Conservation (phyloP, 2,329 filamentous ascomycete genomes). For the Verticillium longisporum region DNA sequence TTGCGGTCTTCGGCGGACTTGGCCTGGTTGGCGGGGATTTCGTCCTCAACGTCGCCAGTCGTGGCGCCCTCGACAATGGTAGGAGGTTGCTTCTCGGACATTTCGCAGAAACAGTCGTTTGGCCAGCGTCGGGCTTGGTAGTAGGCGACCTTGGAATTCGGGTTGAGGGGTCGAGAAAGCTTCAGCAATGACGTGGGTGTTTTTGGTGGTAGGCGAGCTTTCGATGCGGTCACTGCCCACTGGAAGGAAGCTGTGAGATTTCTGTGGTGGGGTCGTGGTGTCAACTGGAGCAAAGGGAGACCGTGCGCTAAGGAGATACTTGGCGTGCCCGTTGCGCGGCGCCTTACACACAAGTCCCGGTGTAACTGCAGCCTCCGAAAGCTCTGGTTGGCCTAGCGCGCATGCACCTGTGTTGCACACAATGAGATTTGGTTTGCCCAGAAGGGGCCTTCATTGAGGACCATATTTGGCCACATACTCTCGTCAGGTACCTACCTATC, state of each 20-base stretch:
- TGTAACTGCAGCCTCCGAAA: not conserved
- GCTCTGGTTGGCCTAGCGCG: not conserved
- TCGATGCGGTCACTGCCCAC: not conserved
- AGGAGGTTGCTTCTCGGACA: constrained; percentile 56
- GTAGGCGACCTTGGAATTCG: not conserved
- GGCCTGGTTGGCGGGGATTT: constrained; percentile 36
- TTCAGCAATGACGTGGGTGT: not conserved
- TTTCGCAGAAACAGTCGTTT: constrained; percentile 20
- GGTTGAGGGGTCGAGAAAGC: not conserved
- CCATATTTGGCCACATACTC: not conserved
- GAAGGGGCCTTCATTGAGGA: not conserved
- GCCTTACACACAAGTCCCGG: not conserved
- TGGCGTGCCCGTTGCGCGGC: not conserved
- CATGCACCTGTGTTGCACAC: not conserved
- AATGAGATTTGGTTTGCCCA: not conserved
- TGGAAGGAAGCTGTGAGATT: not conserved
- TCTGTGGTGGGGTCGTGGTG: not conserved
- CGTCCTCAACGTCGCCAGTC: constrained; percentile 51
- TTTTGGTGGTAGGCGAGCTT: not conserved
- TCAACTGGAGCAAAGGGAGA: not conserved
- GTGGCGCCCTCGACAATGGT: constrained; percentile 53
- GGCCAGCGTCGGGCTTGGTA: not conserved
- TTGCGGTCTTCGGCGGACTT: constrained; percentile 73
- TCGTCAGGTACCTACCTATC: not conserved
- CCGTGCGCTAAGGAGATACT: not conserved